Evolutionary conservation across 495 filamentous ascomycete genomes (phyloP).

Genomic region (Tuber melanosporum): DNA sequence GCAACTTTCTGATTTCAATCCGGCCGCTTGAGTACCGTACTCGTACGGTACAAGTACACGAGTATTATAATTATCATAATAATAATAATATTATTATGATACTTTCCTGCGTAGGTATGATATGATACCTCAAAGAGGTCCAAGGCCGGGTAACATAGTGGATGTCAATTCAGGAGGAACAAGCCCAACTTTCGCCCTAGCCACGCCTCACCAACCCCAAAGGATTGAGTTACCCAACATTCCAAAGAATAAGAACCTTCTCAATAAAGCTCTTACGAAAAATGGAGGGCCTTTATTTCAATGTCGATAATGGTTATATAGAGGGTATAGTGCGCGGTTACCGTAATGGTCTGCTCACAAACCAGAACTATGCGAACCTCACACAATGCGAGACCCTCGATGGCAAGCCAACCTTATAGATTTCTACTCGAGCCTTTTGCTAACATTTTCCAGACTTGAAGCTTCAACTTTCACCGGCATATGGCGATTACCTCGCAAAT

Average conservation of each 20-base stretch:
- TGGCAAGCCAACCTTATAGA: slow-evolving; percentile 52
- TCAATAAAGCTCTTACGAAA: not conserved
- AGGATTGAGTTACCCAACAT: not conserved
- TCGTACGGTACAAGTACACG: no score
- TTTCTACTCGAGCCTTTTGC: not conserved
- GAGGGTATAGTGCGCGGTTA: slow-evolving; percentile 96
- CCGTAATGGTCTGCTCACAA: slow-evolving; percentile 83
- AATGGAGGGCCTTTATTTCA: slow-evolving; percentile 96
- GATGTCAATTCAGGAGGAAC: not conserved
- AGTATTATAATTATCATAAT: no score
- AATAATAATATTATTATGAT: no score
- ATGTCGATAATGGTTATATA: slow-evolving; percentile 93
- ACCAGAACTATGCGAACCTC: slow-evolving; percentile 89
- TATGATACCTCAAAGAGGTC: not conserved
- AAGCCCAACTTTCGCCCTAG: not conserved
- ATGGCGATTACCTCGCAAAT: slow-evolving; percentile 91
- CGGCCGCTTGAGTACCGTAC: no score
- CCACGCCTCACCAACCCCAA: not conserved
- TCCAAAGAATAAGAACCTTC: slow-evolving; percentile 17
- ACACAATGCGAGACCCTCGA: slow-evolving; percentile 98
- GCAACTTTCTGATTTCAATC: no score
- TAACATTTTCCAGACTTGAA: slow-evolving; percentile 67
- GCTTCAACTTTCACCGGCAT: slow-evolving; percentile 89
- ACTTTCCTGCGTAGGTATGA: no score
- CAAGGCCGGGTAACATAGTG: not conserved